phyloP scores from a whole-genome alignment of 768 basidiomycete genomes.

The Rhizopogon vulgaris region DNA sequence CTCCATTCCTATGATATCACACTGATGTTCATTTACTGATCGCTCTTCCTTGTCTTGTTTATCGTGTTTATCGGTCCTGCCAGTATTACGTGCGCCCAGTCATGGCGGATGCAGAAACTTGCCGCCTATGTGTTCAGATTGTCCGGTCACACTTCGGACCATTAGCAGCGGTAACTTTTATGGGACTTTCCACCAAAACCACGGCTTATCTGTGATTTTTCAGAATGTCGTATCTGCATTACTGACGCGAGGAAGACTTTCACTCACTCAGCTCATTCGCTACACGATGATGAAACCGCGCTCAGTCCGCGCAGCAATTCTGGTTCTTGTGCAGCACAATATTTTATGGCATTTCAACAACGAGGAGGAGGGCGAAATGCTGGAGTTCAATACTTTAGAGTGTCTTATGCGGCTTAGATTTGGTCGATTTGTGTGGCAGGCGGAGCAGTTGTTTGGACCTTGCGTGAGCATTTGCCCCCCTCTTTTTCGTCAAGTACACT shows the following conservation, averaged over 20 bases:
- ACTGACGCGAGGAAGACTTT: slow-evolving; percentile 79
- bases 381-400: slow-evolving; percentile 80
- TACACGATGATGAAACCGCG: slow-evolving; percentile 64
- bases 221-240: slow-evolving; percentile 72
- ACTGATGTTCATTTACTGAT: too few relatives aligned
- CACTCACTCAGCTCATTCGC: slow-evolving; percentile 60
- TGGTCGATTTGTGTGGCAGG: slow-evolving; percentile 73
- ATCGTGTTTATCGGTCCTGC: too few relatives aligned
- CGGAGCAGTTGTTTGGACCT: slow-evolving; percentile 64
- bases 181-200: background rate
- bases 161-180: slow-evolving; percentile 51
- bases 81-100: background rate
- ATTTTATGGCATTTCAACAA: slow-evolving; percentile 78
- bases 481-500: background rate
- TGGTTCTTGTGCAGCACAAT: slow-evolving; percentile 88
- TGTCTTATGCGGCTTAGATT: slow-evolving; percentile 80
- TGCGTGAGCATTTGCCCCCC: slow-evolving; percentile 42
- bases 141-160: slow-evolving; percentile 61
- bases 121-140: slow-evolving; percentile 55
- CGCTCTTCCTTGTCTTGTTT: too few relatives aligned
- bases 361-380: slow-evolving; percentile 66
- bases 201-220: slow-evolving; percentile 1
- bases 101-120: slow-evolving; percentile 64
- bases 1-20: too few relatives aligned
- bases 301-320: slow-evolving; percentile 59